These are phyloP conservation scores for Lepidium sativum DNA, from an alignment of 345 rosid genomes.

Conservation along the genomic window DNA sequence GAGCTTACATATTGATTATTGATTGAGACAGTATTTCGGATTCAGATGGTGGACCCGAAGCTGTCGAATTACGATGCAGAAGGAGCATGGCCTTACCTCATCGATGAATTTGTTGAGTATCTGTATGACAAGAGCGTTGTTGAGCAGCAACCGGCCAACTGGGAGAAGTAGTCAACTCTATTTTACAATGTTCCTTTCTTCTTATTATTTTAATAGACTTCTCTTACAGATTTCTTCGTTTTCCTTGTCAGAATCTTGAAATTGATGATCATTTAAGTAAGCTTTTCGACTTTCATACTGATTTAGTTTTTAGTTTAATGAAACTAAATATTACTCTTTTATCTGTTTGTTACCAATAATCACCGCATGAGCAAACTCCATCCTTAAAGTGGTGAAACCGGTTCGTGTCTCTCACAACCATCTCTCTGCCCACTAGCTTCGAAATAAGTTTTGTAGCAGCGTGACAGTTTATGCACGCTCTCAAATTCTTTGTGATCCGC, in stretches of 20 bases:
- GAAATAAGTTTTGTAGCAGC: slow-evolving; percentile 51
- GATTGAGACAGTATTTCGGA: background rate
- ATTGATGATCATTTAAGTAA: slow-evolving; percentile 20
- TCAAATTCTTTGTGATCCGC: slow-evolving; percentile 51
- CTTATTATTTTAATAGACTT: slow-evolving; percentile 16
- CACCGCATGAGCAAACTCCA: slow-evolving; percentile 48
- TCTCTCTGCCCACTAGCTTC: slow-evolving; percentile 49
- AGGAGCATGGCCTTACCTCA: slow-evolving; percentile 98
- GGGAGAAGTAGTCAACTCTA: slow-evolving; percentile 20
- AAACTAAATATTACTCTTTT: background rate
- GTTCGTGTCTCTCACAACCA: slow-evolving; percentile 56
- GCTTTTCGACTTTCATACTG: slow-evolving; percentile 13
- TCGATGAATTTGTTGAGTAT: slow-evolving; percentile 95
- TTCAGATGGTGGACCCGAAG: slow-evolving; percentile 56
- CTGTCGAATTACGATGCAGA: slow-evolving; percentile 80
- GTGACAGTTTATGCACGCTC: slow-evolving; percentile 62
- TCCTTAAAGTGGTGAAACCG: slow-evolving; percentile 61
- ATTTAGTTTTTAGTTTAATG: background rate
- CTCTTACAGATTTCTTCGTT: slow-evolving; percentile 9
- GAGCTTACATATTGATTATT: slow-evolving; percentile 5
- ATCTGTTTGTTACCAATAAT: slow-evolving; percentile 33
- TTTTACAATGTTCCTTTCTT: background rate
- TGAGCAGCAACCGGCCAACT: slow-evolving; percentile 20
- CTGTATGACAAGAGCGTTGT: slow-evolving; percentile 54
- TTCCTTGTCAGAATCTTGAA: slow-evolving; percentile 17